Conservation (phyloP, 306 rosid genomes). For the Gleditsia sinensis region DNA sequence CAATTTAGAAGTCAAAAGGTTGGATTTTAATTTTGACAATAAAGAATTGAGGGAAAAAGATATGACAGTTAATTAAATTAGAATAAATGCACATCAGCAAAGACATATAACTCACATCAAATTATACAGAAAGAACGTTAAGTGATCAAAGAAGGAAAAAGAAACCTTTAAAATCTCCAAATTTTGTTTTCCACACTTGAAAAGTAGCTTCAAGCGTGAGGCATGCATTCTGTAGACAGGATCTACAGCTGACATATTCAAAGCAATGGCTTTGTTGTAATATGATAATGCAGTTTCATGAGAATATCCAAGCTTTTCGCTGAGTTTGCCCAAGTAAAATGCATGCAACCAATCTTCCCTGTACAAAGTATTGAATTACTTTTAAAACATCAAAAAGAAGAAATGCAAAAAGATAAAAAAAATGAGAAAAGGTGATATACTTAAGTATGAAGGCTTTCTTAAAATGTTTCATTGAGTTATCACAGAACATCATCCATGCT, state of each 20-base stretch:
- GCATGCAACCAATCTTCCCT: conserved; percentile 98
- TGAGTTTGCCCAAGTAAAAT: conserved; percentile 93
- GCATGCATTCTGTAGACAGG: conserved; percentile 98
- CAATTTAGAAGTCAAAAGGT: conserved; percentile 4
- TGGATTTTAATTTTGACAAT: neutral
- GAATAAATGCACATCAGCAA: conserved; percentile 21
- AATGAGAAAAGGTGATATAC: conserved; percentile 49
- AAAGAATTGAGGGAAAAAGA: conserved; percentile 16
- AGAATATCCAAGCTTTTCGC: conserved; percentile 86
- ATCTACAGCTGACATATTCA: conserved; percentile 92
- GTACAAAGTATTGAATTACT: conserved; percentile 38
- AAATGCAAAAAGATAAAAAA: conserved; percentile 28
- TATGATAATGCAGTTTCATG: conserved; percentile 74
- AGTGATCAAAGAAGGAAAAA: conserved; percentile 32
- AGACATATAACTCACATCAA: conserved; percentile 23
- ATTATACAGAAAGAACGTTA: neutral
- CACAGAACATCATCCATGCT: conserved; percentile 76
- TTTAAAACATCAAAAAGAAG: conserved; percentile 19
- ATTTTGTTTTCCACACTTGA: conserved; percentile 63
- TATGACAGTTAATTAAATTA: conserved; percentile 24
- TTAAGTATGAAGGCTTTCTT: conserved; percentile 83
- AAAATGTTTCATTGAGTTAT: conserved; percentile 95
- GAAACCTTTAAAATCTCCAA: conserved; percentile 75
- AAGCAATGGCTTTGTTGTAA: conserved; percentile 74
- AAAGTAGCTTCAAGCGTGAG: conserved; percentile 86